Base-by-base conservation (phyloP, 257 asterid genomes). In the Nicotiana obtusifolia region DNA sequence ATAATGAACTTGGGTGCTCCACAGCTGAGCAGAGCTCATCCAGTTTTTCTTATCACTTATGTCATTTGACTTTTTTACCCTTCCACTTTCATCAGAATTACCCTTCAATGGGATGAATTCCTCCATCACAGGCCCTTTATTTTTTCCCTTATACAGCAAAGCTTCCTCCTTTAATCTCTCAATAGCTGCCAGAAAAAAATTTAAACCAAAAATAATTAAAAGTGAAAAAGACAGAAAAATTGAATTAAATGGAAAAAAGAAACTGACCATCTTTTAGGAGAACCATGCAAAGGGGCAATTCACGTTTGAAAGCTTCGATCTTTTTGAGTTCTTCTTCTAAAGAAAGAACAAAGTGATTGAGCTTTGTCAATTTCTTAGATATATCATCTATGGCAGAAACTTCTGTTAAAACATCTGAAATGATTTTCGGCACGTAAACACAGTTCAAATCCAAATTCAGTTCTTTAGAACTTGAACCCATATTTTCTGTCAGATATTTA, bases 11-110 rank as follows among this genome's bases (percentile, higher is more conserved):
- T 95, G 92, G n/a, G 88, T 81, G 82, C 76, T 88, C 97, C 97
- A 93, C 0, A 93, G 90, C 82, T 88, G 90, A 49, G 64, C 90
- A 79, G 89, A 87, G 77, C 87, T 90, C 91, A 87, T 79, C 93
- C 94, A 92, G 1, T 80, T 76, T 81, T 82, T 90, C 88, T 88
- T 89, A 28, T 90, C 95, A 71, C 2, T 83, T 41, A 68, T 0
- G 62, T 88, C 88, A 53, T 31, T 66, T 83, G 93, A 86, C 85
- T 0, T 3, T 89, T 88, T 82, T 78, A 78, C 86, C 90, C 87
- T 84, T 85, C 56, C 81, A 5, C 49, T 77, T 11, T 67, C 85
- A 30, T 80, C 83, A 8, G 62, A 77, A 66, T 53, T 69, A 15
- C 54, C 65, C n/a, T 80, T 80, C 2, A 69, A 3, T 6, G 88